Evolutionary conservation across 441 rosid genomes (phyloP).

Genomic region (Melastoma candidum): DNA sequence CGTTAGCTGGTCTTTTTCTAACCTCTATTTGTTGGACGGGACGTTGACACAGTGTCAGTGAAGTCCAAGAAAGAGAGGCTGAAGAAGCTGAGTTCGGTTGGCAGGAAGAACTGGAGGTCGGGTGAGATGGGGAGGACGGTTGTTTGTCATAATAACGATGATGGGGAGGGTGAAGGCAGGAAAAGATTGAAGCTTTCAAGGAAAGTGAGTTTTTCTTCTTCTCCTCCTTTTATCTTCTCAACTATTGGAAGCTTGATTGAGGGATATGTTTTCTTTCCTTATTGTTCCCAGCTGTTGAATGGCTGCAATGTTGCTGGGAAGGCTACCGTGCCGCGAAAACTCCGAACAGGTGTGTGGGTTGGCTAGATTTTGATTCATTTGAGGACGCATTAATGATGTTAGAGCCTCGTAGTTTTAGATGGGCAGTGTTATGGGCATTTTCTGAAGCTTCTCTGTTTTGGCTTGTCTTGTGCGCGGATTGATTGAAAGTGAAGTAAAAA

Average conservation of each 20-base stretch:
- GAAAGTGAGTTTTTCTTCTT: constrained; percentile 29
- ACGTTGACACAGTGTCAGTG: constrained; percentile 24
- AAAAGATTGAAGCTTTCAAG: constrained; percentile 46
- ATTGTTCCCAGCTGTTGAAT: constrained; percentile 26
- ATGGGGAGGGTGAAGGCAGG: constrained; percentile 16
- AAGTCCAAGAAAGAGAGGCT: constrained; percentile 48
- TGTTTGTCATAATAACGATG: constrained; percentile 25
- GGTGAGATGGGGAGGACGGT: constrained; percentile 17
- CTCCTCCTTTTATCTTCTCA: too few species aligned
- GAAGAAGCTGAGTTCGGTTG: constrained; percentile 43
- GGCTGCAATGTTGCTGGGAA: constrained; percentile 53
- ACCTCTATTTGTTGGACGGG: constrained; percentile 11
- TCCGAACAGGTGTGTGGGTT: constrained; percentile 75
- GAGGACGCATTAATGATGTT: neutral
- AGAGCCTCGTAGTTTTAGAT: neutral
- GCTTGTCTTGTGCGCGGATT: constrained; percentile 11
- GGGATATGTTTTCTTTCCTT: too few species aligned
- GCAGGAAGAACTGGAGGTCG: constrained; percentile 23
- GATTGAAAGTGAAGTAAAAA: constrained; percentile 56
- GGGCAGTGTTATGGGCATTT: constrained; percentile 11
- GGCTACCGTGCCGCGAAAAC: constrained; percentile 85
- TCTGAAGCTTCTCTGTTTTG: constrained; percentile 34
- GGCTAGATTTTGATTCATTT: neutral
- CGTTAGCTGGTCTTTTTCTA: too few species aligned
- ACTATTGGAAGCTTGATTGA: too few species aligned